Evolutionary conservation across 352 stramenopile genomes (phyloP), one percentile per base, ranked within the genome.

Genomic region (Pythium insidiosum): DNA sequence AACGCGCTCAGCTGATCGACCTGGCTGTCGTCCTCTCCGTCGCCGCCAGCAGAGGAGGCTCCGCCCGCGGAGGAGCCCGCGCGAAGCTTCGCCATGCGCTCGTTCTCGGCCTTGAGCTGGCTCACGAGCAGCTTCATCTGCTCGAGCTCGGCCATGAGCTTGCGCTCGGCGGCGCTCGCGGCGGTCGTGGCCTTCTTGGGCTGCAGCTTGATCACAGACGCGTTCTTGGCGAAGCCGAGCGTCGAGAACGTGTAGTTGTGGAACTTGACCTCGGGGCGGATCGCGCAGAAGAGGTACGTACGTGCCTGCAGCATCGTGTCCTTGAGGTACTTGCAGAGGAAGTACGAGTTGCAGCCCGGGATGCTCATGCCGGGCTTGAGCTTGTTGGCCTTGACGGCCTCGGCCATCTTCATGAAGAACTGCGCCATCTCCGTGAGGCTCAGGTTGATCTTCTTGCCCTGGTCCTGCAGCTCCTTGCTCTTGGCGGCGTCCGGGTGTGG

Each of bases 351-450:
- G 55, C 89, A 97, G 1, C 90, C 90, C 0, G 90, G 90, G 39
- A 97, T 97, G 4, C 77, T 94, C 50, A 81, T 81, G 19, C 90
- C 89, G 0, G 89, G 85, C 59, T 97, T 97, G 35, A 97, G 81
- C 41, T 95, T 97, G 68, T 97, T 97, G 41, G 87, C 83, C 31
- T 95, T 92, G 34, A 96, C 80, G 35, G 87, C 86, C 40, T 97
- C 90, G 20, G 90, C 89, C 89, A 97, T 97, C 56, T 97, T 97
- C 85, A 97, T 96, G 68, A 97, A 97, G 58, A 97, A 97, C 57
- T 97, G 88, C 12, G 89, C 80, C 90, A 97, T 97, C 68, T 97
- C 90, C 9, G 88, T 96, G 19, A 97, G 66, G 20, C 86, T 97
- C 43, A 97, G 50, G 47, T 97, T 97, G 72, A 97, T 97, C 55